Evolutionary conservation across 2,329 filamentous ascomycete species (phyloP).

Genomic region (Monilinia fructicola): DNA sequence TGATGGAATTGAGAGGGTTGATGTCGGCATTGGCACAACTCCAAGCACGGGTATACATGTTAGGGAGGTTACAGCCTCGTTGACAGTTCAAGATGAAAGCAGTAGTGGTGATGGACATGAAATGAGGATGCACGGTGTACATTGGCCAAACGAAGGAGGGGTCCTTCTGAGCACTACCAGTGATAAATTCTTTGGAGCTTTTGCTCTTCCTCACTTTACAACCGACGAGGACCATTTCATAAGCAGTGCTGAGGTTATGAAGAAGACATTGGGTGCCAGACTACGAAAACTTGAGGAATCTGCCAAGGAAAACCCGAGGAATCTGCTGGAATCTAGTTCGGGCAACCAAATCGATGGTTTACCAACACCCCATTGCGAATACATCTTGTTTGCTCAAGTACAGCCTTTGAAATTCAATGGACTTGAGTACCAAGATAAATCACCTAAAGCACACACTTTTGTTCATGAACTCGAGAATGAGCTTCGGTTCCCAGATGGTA

Average conservation of each 20-base stretch:
- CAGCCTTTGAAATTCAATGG: constrained; percentile 42
- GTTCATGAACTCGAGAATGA: constrained; percentile 61
- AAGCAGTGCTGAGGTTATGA: constrained; percentile 64
- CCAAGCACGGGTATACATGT: constrained; percentile 46
- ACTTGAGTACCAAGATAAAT: constrained; percentile 37
- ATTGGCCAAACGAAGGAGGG: constrained; percentile 78
- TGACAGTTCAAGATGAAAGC: constrained; percentile 71
- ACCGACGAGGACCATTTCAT: constrained; percentile 56
- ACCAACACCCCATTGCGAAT: constrained; percentile 79
- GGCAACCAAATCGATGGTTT: constrained; percentile 57
- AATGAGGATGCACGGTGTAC: constrained; percentile 77
- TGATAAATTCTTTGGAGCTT: constrained; percentile 91
- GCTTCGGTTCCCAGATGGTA: constrained; percentile 60
- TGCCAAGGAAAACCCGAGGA: constrained; percentile 55
- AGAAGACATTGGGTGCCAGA: constrained; percentile 66
- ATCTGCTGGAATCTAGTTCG: constrained; percentile 75
- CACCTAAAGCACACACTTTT: constrained; percentile 40
- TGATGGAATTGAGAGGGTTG: constrained; percentile 15
- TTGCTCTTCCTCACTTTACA: constrained; percentile 80
- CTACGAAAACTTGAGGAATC: constrained; percentile 64
- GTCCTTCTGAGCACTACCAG: constrained; percentile 85
- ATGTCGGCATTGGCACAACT: constrained; percentile 11
- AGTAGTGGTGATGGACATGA: constrained; percentile 74
- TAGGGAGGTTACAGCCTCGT: constrained; percentile 66
- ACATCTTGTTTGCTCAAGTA: constrained; percentile 81